Evolutionary conservation across 2,329 filamentous ascomycete species (phyloP), one percentile per base, ranked within the genome.

Genomic region (Scedosporium dehoogii): DNA sequence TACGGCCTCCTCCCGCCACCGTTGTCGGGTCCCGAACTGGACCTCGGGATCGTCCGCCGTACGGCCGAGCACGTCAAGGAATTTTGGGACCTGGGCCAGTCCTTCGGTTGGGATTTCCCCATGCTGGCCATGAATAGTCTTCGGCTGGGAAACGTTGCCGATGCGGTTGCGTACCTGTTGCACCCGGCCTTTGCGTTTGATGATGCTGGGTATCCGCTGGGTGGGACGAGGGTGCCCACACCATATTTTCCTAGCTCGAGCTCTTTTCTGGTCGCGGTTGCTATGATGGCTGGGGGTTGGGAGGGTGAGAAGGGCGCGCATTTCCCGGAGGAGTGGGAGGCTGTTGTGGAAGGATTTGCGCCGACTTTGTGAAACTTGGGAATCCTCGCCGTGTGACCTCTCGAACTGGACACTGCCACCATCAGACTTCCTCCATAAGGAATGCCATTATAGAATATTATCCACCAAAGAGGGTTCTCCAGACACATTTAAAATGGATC

Each of bases 281-380:
- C 79, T 2, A 83, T 84, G 80, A 79, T 85, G 78, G 78, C 79
- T 10, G 81, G 80, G 1, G 82, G 79, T 0, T 85, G 82, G 82
- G 81, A 84, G 67, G 79, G 75, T 1, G 69, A 68, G 57, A 73
- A 75, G n/a, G 79, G 74, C 6, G 64, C 69, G 41, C 74, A 81
- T 59, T 83, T 81, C 64, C 81, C 81, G 0, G 67, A 70, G 18
- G 74, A 68, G 0, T 84, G 81, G 81, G 69, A 76, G 48, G 78
- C 78, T 1, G 73, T 67, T 44, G 75, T 74, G 29, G 81, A 84
- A 62, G 80, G 78, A 1, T 84, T 84, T 33, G 33, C 6, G 18
- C 59, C 46, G 7, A 51, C 51, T 18, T 29, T 61, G 59, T 61
- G 33, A 55, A 4, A 16, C n/a, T 27, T 29, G 16, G 44, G 16